Percentiles rank a stretch among this genome's conserved stretches.
Evolutionary conservation across 148 eudicot species (phyloP).

Genomic region (Chenopodium berlandieri): DNA sequence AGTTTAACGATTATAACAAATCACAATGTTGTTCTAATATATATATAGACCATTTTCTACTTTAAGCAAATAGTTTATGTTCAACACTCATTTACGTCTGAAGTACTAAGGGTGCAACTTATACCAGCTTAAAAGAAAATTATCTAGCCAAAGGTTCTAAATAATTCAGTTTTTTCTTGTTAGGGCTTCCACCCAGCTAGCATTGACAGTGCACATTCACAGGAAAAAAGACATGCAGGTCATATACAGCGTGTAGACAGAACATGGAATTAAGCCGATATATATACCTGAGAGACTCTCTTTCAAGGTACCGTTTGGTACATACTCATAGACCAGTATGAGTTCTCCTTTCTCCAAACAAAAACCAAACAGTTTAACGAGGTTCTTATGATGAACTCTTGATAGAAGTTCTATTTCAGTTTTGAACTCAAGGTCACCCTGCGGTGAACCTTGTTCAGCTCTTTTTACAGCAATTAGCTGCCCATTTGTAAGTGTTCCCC

Average conservation of each 20-base stretch:
- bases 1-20: no score
- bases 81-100: no score
- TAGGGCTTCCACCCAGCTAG: background rate
- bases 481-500: slow-evolving; percentile 63
- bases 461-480: slow-evolving; percentile 75
- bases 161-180: background rate
- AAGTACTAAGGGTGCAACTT: no score
- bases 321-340: slow-evolving; percentile 73
- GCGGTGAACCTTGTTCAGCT: slow-evolving; percentile 64
- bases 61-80: no score
- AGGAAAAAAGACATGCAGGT: background rate
- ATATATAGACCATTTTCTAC: no score
- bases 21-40: no score
- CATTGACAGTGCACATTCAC: background rate
- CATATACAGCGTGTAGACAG: background rate
- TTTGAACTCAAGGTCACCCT: slow-evolving; percentile 81
- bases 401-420: slow-evolving; percentile 90
- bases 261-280: background rate
- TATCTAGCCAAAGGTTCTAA: no score
- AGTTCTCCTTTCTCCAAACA: slow-evolving; percentile 78
- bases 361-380: slow-evolving; percentile 75
- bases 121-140: background rate
- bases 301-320: slow-evolving; percentile 75
- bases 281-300: slow-evolving; percentile 66
- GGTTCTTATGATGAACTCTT: slow-evolving; percentile 89